phyloP scores from a whole-genome alignment of 768 basidiomycete species.

The Tulasnella calospora region DNA sequence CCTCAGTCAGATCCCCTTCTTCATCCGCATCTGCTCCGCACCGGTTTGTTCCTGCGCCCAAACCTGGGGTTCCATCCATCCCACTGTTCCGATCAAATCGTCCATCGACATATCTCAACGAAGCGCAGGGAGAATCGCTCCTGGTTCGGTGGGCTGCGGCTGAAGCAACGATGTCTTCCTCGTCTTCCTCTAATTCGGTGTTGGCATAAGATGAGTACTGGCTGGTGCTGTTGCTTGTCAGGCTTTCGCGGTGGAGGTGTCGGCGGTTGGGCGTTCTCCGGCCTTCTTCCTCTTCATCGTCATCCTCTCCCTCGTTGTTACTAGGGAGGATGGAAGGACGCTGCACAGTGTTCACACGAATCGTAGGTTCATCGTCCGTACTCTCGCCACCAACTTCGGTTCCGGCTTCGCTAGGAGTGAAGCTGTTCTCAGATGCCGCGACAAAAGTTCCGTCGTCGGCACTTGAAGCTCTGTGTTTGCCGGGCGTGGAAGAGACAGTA shows the following conservation, averaged over 20 bases:
- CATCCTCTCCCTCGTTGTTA: conserved; percentile 38
- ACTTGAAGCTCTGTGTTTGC: neutral
- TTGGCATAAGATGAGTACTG: conserved; percentile 30
- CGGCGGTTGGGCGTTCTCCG: neutral
- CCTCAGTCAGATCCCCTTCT: conserved; percentile 19
- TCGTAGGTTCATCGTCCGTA: conserved; percentile 77
- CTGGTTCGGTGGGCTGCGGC: neutral
- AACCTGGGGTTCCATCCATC: neutral
- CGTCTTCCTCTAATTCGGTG: conserved; percentile 17
- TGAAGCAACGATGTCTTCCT: conserved; percentile 8
- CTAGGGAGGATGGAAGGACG: conserved; percentile 38
- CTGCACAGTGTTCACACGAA: conserved; percentile 44
- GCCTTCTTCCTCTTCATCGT: conserved; percentile 33
- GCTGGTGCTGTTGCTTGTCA: neutral
- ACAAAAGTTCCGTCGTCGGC: neutral
- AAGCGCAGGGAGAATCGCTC: neutral
- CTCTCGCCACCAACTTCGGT: conserved; percentile 38
- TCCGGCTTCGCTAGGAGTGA: neutral
- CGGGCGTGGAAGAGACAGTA: neutral
- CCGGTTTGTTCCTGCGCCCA: neutral
- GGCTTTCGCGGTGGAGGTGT: neutral
- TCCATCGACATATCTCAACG: conserved; percentile 11
- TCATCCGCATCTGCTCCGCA: neutral
- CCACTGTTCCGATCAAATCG: conserved; percentile 8
- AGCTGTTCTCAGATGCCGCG: neutral